phyloP scores from a whole-genome alignment of 2,329 filamentous ascomycete genomes.

The Sordariomycetes sp. region DNA sequence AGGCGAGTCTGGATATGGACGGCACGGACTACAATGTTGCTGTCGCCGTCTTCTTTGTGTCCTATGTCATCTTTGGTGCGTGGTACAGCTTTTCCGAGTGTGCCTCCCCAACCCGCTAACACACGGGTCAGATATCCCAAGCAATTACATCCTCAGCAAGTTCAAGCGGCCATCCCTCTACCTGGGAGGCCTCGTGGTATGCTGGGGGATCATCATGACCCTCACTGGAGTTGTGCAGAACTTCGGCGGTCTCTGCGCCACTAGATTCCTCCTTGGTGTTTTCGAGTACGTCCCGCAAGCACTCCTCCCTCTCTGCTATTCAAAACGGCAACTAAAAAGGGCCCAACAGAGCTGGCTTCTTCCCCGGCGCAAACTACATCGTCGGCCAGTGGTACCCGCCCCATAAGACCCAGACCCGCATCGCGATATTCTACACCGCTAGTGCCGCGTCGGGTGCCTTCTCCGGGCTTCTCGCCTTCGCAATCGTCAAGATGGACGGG shows the following conservation, averaged over 20 bases:
- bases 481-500: slow-evolving; percentile 34
- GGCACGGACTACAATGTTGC: slow-evolving; percentile 32
- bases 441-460: slow-evolving; percentile 29
- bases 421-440: slow-evolving; percentile 23
- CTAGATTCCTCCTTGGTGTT: slow-evolving; percentile 56
- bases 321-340: not conserved
- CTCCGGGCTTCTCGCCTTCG: slow-evolving; percentile 31
- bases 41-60: slow-evolving; percentile 18
- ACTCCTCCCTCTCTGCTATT: not conserved
- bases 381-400: slow-evolving; percentile 18
- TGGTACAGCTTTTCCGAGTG: not conserved
- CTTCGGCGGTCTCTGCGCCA: slow-evolving; percentile 38
- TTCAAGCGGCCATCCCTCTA: slow-evolving; percentile 46
- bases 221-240: slow-evolving; percentile 55
- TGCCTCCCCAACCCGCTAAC: not conserved
- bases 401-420: slow-evolving; percentile 16
- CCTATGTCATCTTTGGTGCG: slow-evolving; percentile 4
- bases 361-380: slow-evolving; percentile 3
- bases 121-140: slow-evolving; percentile 43
- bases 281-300: slow-evolving; percentile 35
- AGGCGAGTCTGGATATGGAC: slow-evolving; percentile 30
- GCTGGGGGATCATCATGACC: slow-evolving; percentile 53
- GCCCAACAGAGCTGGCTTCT: not conserved
- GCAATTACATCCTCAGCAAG: slow-evolving; percentile 51
- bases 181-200: slow-evolving; percentile 39